phyloP scores from a whole-genome alignment of 2,329 filamentous ascomycete species.

The Penicillium sclerotiorum region DNA sequence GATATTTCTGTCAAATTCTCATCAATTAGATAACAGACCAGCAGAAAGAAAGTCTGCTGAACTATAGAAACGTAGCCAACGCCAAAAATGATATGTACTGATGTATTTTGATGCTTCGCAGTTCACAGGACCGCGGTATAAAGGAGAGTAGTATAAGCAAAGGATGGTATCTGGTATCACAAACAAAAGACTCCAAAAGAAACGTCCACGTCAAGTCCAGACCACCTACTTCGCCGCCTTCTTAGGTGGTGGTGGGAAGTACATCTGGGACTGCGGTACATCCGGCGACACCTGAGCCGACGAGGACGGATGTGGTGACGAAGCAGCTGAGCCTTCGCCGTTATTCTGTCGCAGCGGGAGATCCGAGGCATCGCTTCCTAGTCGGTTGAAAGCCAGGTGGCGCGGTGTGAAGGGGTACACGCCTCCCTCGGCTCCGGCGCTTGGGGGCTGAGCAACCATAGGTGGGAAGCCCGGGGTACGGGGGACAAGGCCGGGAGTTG shows the following conservation, averaged over 20 bases:
- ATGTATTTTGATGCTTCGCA: constrained; percentile 17
- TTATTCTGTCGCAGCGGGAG: constrained; percentile 44
- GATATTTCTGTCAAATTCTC: background rate
- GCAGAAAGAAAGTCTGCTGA: background rate
- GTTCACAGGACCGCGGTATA: constrained; percentile 2
- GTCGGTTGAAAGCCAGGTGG: constrained; percentile 45
- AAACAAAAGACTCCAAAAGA: background rate
- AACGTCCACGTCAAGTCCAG: constrained; percentile 1
- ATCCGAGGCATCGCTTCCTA: constrained; percentile 40
- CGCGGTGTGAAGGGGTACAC: constrained; percentile 38
- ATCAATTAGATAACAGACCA: background rate
- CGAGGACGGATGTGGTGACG: constrained; percentile 25
- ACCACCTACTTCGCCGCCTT: constrained; percentile 34
- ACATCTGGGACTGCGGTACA: constrained; percentile 31
- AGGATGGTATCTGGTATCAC: constrained; percentile 18
- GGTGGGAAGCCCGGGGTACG: constrained; percentile 36
- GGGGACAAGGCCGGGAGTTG: constrained; percentile 27
- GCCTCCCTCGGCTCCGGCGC: background rate
- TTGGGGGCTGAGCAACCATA: constrained; percentile 19
- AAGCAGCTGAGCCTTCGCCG: constrained; percentile 12
- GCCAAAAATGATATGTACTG: constrained; percentile 16
- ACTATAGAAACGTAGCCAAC: no score
- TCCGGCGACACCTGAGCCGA: constrained; percentile 20
- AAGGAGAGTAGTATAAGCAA: constrained; percentile 12
- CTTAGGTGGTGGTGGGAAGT: constrained; percentile 49